A percentile compares a stretch with the other conserved stretches of the same genome.
Evolutionary conservation across 192 early-diverging fungal species (phyloP).

Genomic region (Gigaspora rosea): DNA sequence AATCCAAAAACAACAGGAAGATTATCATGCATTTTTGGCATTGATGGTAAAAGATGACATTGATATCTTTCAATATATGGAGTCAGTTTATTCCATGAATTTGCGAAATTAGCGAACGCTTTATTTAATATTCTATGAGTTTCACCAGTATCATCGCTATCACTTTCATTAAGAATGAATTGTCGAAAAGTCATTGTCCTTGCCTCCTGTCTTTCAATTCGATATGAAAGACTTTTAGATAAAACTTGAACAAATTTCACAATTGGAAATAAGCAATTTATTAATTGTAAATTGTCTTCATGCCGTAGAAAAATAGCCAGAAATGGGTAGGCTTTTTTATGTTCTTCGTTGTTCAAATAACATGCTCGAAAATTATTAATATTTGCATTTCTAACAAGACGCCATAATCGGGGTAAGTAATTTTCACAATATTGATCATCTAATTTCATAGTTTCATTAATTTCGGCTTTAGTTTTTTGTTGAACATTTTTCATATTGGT

Average conservation of each 20-base stretch:
- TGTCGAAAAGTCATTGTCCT: conserved; percentile 20
- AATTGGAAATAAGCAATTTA: conserved; percentile 20
- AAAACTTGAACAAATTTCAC: conserved; percentile 29
- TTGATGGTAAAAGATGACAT: conserved; percentile 17
- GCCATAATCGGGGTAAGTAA: conserved; percentile 26
- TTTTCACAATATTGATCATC: not conserved
- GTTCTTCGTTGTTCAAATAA: not conserved
- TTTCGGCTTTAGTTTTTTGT: conserved; percentile 16
- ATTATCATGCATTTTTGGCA: not conserved
- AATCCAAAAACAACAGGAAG: conserved; percentile 17
- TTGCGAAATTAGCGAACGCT: conserved; percentile 13
- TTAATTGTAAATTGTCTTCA: not conserved
- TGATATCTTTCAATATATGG: not conserved
- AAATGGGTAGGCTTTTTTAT: conserved; percentile 14
- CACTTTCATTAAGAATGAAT: conserved; percentile 28
- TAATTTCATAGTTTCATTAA: conserved; percentile 8
- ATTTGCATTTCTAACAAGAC: not conserved
- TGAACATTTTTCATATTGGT: not conserved
- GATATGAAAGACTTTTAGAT: conserved; percentile 21
- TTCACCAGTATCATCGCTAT: not conserved
- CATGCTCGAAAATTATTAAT: conserved; percentile 11
- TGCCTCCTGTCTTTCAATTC: conserved; percentile 23
- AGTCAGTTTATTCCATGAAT: conserved; percentile 27
- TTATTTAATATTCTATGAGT: not conserved
- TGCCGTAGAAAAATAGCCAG: conserved; percentile 23